phyloP scores from a whole-genome alignment of 2,329 filamentous ascomycete genomes.

The Aspergillus sclerotialis region DNA sequence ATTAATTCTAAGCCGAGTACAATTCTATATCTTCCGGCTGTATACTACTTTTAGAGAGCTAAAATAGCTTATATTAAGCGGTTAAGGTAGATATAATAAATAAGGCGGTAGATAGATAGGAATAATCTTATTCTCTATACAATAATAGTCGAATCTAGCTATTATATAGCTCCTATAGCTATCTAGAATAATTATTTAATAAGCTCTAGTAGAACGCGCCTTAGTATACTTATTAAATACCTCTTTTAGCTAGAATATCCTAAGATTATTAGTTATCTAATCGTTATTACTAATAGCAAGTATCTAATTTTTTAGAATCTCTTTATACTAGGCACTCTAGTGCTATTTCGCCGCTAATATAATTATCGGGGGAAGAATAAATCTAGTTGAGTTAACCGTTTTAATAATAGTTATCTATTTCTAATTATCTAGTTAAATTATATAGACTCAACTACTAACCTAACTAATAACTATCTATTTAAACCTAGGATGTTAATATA shows the following conservation, averaged over 20 bases:
- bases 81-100: background rate
- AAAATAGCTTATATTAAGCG: background rate
- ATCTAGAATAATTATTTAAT: too few relatives aligned
- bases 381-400: constrained; percentile 2
- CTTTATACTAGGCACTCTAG: background rate
- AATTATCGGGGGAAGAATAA: constrained; percentile 1
- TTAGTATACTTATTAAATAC: constrained; percentile 1
- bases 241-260: constrained; percentile 1
- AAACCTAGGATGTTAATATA: constrained; percentile 1
- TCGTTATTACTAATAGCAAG: background rate
- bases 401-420: constrained; percentile 7
- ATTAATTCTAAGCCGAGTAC: background rate
- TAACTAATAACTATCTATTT: background rate
- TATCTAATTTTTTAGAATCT: background rate
- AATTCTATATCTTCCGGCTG: too few relatives aligned
- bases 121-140: too few relatives aligned
- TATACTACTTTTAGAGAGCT: too few relatives aligned
- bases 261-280: constrained; percentile 1
- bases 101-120: background rate
- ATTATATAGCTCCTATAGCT: too few relatives aligned
- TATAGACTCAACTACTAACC: constrained; percentile 1
- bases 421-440: constrained; percentile 7
- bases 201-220: background rate
- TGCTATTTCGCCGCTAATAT: background rate
- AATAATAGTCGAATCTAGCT: too few relatives aligned